phyloP scores from a whole-genome alignment of 345 rosid species.

The Aurinia saxatilis region DNA sequence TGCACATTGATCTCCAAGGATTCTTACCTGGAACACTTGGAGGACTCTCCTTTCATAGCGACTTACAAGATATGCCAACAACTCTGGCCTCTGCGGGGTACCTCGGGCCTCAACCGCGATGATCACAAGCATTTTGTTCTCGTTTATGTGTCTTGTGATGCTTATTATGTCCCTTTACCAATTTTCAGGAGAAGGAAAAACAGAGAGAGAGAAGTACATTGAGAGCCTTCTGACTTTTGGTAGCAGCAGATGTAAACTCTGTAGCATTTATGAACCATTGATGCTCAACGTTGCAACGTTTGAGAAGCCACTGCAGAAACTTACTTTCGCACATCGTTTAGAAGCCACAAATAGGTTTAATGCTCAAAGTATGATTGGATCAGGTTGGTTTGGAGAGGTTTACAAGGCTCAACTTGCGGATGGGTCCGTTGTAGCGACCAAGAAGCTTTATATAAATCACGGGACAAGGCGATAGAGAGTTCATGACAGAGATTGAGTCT shows the following conservation, averaged over 20 bases:
- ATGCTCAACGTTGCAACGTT: constrained; percentile 78
- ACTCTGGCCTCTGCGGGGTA: no score
- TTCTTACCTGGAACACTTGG: constrained; percentile 61
- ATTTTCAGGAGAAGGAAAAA: constrained; percentile 53
- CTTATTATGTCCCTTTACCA: constrained; percentile 36
- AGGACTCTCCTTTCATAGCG: constrained; percentile 43
- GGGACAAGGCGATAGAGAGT: constrained; percentile 91
- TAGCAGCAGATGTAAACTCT: constrained; percentile 62
- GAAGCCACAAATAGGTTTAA: constrained; percentile 78
- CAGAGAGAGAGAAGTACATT: constrained; percentile 52
- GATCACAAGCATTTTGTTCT: constrained; percentile 67
- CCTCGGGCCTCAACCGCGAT: constrained; percentile 51
- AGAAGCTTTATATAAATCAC: constrained; percentile 83
- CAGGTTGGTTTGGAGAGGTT: constrained; percentile 96
- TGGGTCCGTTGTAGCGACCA: constrained; percentile 95
- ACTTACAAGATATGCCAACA: constrained; percentile 46
- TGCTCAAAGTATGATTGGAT: constrained; percentile 72
- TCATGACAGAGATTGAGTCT: no score
- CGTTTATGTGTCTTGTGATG: constrained; percentile 61
- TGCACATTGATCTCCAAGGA: constrained; percentile 58
- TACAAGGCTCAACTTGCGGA: constrained; percentile 83
- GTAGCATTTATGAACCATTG: constrained; percentile 59
- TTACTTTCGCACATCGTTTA: constrained; percentile 82
- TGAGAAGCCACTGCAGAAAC: constrained; percentile 75
- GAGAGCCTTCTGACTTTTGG: no score